Evolutionary conservation across 2,329 filamentous ascomycete genomes (phyloP), one percentile per base, ranked within the genome.

Genomic region (Dendryphion nanum): DNA sequence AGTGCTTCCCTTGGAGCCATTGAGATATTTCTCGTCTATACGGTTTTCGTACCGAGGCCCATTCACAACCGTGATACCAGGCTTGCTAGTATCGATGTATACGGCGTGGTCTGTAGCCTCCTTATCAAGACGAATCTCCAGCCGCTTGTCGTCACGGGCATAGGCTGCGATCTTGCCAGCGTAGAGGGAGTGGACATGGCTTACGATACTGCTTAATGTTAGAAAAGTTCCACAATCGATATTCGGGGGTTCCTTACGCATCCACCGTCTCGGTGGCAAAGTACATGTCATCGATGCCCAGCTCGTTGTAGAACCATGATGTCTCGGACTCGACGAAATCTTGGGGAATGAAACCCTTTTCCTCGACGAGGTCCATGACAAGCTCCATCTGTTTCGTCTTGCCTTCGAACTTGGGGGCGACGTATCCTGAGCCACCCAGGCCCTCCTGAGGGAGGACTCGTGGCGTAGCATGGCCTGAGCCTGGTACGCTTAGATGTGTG

Each of bases 241-340:
- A 12, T 16, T 16, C 23, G 6, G 17, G 5, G 23, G n/a, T 8
- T 10, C 50, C 64, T 53, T 55, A 68, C 63, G 88, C 88, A 39
- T 87, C 82, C 14, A 86, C 85, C 4, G 78, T 81, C 73, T 96
- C 90, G 50, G 91, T 89, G 63, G 90, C 83, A 73, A 97, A 97
- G 76, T 96, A 97, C 70, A 95, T 91, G 75, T 96, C 93, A 61
- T 98, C 93, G 57, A 98, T 98, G 54, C 93, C 93, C 17, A 98
- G 81, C 67, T 94, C 86, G 64, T 93, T 87, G 75, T 98, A 98
- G 75, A 98, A 98, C 91, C 93, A 98, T 43, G 81, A 78, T 35
- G 90, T 87, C 70, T 98, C 90, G 18, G 82, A 78, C 47, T 94
- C 86, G 47, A 96, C 78, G 50, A 95, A 86, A 36, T 85, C 76